Base-by-base conservation (phyloP, 73 alveolate genomes). In the Paramecium octaurelia region DNA sequence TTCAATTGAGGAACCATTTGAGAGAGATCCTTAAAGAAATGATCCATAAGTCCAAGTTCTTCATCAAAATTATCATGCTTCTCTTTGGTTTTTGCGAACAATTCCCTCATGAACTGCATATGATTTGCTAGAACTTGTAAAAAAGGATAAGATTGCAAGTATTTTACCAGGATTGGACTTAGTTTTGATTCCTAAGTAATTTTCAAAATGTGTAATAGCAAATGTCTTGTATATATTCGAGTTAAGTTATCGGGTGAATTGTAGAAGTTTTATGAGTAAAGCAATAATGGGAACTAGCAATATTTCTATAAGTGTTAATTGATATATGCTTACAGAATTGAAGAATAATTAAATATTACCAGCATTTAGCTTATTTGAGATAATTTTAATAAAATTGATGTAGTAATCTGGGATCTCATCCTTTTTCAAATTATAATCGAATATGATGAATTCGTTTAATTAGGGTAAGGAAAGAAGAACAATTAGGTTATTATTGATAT, bases 371-470 rank as follows among this genome's bases (percentile, higher is more conserved):
- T 34, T 73, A 73, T 20, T 20, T 6, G 87, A 34, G 16, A 73
- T 4, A 8, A 73, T 36, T 43, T 73, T 73, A 16, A 73, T 36
- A 38, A 73, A 73, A 18, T 73, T 73, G 18, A 73, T 73, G 87
- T 73, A 73, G 24, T 73, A 73, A 34, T 73, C 87, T 6, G 34
- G 18, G n/a, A 43, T 73, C 9, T 73, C 87, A 14, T 73, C 87
- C 6, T 73, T 40, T 35, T 31, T 10, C 36, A 36, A 73, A 35
- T 73, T 38, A 73, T 38, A 35, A 21, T 73, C 46, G 12, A 35
- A 73, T 73, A 73, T 73, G 3, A 73, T 73, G 38, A 73, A 73
- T 73, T 73, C 87, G 18, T 73, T 73, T 11, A 73, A 73, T 16
- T 34, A 36, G 5, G 87, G 87, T 21, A n/a, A 38, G 20, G 87